Evolutionary conservation across 805 yeast species (phyloP).

Genomic region (Tetrapisispora arboricola): DNA sequence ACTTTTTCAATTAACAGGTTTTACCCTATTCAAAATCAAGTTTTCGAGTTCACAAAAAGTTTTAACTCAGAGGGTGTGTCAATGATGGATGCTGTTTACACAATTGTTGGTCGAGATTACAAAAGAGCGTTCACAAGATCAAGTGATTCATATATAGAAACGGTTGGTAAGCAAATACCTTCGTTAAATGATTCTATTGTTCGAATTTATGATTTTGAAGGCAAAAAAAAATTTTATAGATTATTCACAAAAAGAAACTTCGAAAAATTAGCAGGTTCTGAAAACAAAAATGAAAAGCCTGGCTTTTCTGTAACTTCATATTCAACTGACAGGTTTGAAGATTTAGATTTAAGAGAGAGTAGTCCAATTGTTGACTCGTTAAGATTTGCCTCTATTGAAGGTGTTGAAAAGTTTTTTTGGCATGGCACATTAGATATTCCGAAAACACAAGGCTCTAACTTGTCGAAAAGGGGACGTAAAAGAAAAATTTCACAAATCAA

Average conservation of each 20-base stretch:
- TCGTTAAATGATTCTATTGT: constrained; percentile 34
- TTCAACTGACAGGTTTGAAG: constrained; percentile 5
- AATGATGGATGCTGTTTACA: constrained; percentile 41
- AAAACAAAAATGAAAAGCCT: background rate
- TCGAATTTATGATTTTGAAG: constrained; percentile 60
- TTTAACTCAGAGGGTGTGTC: constrained; percentile 45
- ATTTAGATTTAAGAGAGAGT: constrained; percentile 18
- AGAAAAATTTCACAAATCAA: constrained; percentile 4
- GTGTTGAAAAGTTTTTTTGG: constrained; percentile 24
- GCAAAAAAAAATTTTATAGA: constrained; percentile 63
- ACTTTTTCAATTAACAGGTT: constrained; percentile 35
- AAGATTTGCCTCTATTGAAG: constrained; percentile 15
- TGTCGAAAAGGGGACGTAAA: constrained; percentile 9
- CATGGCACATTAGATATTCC: constrained; percentile 23
- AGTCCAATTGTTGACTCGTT: constrained; percentile 23
- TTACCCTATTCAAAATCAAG: constrained; percentile 57
- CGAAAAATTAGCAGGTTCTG: constrained; percentile 21
- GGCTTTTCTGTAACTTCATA: background rate
- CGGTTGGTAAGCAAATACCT: constrained; percentile 27
- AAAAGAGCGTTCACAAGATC: constrained; percentile 41
- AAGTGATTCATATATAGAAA: constrained; percentile 40
- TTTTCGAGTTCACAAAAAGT: constrained; percentile 38
- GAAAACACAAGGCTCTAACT: constrained; percentile 4
- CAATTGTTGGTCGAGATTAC: constrained; percentile 46
- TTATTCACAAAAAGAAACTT: constrained; percentile 42